Percentiles rank a stretch among this genome's conserved stretches.
Conservation (phyloP, 257 asterid species). For the Echites panduratus region DNA sequence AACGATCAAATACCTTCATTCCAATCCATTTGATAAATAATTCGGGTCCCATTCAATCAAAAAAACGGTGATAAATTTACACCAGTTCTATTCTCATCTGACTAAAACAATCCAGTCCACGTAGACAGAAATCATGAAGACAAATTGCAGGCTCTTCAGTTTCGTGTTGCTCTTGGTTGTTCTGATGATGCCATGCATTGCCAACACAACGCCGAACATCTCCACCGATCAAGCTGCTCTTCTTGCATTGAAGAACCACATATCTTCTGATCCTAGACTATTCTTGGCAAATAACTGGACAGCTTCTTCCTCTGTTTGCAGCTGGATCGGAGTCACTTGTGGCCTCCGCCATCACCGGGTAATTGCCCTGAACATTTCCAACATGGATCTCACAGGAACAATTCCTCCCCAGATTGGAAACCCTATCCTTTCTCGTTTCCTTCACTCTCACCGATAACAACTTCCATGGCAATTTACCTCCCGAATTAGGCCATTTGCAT, state of each 20-base stretch:
- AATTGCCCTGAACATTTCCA: neutral
- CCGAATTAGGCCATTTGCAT: neutral
- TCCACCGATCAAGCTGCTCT: conserved; percentile 10
- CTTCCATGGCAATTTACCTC: conserved; percentile 19
- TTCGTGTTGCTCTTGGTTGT: neutral
- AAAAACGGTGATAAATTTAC: too few species aligned
- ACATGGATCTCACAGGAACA: too few species aligned
- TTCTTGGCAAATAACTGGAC: conserved; percentile 6
- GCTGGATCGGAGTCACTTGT: conserved; percentile 9
- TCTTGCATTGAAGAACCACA: conserved; percentile 6
- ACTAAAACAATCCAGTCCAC: too few species aligned
- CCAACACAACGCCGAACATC: neutral
- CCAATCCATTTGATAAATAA: too few species aligned
- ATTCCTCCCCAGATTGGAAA: conserved; percentile 10
- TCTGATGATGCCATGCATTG: neutral
- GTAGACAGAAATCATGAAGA: neutral
- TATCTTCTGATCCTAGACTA: conserved; percentile 1
- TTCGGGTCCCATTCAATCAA: too few species aligned
- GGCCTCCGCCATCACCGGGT: conserved; percentile 5
- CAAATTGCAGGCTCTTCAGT: neutral
- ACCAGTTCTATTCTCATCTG: too few species aligned
- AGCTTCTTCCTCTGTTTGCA: neutral
- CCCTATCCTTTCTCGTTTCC: conserved; percentile 13
- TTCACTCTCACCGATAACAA: conserved; percentile 19
- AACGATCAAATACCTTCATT: too few species aligned